Evolutionary conservation across 2,329 filamentous ascomycete genomes (phyloP).

Genomic region (Colletotrichum lupini): DNA sequence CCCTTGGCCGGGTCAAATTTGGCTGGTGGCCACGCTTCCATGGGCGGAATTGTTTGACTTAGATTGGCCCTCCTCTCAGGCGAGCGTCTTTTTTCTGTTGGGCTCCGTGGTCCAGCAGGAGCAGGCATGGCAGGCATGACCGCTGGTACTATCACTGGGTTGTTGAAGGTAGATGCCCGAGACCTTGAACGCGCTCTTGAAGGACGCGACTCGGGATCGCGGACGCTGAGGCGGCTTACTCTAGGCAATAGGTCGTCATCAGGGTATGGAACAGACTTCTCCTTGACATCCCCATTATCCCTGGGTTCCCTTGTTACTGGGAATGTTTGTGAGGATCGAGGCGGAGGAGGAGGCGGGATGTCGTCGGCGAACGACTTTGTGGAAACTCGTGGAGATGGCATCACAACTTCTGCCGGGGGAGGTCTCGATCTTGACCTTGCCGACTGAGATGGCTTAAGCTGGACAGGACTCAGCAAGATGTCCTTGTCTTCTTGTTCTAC

Average conservation of each 20-base stretch:
- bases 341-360: slow-evolving; percentile 28
- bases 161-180: slow-evolving; percentile 42
- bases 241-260: slow-evolving; percentile 43
- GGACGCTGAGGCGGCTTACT: slow-evolving; percentile 30
- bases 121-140: slow-evolving; percentile 38
- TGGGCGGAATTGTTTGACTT: background rate
- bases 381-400: slow-evolving; percentile 44
- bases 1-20: slow-evolving; percentile 55
- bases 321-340: slow-evolving; percentile 46
- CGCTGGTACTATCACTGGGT: slow-evolving; percentile 33
- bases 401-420: slow-evolving; percentile 43
- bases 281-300: slow-evolving; percentile 22
- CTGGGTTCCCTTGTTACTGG: slow-evolving; percentile 36
- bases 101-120: slow-evolving; percentile 35
- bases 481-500: slow-evolving; percentile 48
- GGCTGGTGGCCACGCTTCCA: slow-evolving; percentile 56
- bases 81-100: slow-evolving; percentile 40
- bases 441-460: slow-evolving; percentile 29
- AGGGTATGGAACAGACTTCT: slow-evolving; percentile 42
- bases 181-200: slow-evolving; percentile 38
- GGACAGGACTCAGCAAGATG: slow-evolving; percentile 39
- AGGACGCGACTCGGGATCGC: slow-evolving; percentile 17
- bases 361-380: slow-evolving; percentile 32
- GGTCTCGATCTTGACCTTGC: slow-evolving; percentile 48
- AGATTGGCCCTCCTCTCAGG: slow-evolving; percentile 30